Evolutionary conservation across 129 eudicot species (phyloP), one percentile per base, ranked within the genome.

Genomic region (Ambrosia trifida): DNA sequence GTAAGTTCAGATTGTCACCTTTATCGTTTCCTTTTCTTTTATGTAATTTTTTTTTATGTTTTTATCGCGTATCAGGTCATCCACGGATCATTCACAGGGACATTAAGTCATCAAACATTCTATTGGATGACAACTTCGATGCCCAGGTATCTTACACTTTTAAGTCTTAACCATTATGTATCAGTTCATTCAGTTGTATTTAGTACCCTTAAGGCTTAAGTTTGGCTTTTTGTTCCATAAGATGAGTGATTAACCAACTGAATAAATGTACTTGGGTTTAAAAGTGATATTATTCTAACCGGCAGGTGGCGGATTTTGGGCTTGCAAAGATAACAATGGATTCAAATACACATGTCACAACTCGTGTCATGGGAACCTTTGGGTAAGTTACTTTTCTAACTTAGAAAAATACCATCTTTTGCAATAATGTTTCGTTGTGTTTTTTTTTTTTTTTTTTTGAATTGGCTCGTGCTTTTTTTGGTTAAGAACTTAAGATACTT

Each of bases 241-340:
- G n/a, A n/a, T n/a, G n/a, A n/a, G n/a, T n/a, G n/a, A n/a, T n/a
- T n/a, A n/a, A n/a, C n/a, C n/a, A n/a, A n/a, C n/a, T n/a, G n/a
- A n/a, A n/a, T 47, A 14, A 64, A 16, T 64, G 8, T 28, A 12
- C 3, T 28, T 28, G 64, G 12, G 2, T 58, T 69, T 41, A 66
- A 17, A 40, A 64, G 67, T 16, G 44, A 40, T 45, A 40, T 54
- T 32, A 49, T 72, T 72, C 14, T 50, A 45, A 52, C 64, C n/a
- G 53, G 41, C 87, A 89, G 96, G 96, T 89, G 33, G 89, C 96
- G 16, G 96, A 89, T 86, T 89, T 89, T 78, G 96, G 96, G 74
- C 96, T 89, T 19, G 96, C 96, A n/a, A 89, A 86, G 81, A 70
- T 89, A 63, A 84, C 87, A 9, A 69, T 80, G 81, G 96, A 89